Evolutionary conservation across 2,329 filamentous ascomycete species (phyloP).

Genomic region (Microsporum canis): DNA sequence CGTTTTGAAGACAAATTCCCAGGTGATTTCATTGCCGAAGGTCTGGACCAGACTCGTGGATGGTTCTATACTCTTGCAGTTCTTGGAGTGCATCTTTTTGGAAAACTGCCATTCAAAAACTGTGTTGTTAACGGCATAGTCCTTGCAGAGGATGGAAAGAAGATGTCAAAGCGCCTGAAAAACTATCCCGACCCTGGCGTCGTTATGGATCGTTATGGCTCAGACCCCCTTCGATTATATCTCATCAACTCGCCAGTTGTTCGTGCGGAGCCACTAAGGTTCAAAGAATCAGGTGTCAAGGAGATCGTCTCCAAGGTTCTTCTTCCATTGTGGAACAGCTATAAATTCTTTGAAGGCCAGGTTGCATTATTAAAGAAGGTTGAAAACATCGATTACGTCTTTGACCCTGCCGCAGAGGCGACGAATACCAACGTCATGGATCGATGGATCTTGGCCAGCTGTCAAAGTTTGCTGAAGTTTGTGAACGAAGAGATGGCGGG

Average conservation of each 20-base stretch:
- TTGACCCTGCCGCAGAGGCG: constrained; percentile 62
- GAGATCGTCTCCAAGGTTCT: constrained; percentile 89
- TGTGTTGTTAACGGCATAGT: constrained; percentile 96
- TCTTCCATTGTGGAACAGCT: constrained; percentile 88
- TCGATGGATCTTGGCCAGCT: constrained; percentile 85
- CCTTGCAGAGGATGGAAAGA: constrained; percentile 87
- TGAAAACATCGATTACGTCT: constrained; percentile 62
- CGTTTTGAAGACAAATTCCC: constrained; percentile 72
- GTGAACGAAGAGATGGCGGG: constrained; percentile 83
- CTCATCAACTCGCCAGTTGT: constrained; percentile 95
- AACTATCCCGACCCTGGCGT: constrained; percentile 84
- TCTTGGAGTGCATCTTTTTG: constrained; percentile 77
- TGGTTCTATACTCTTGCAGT: constrained; percentile 96
- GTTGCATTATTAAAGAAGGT: constrained; percentile 78
- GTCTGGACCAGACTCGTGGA: constrained; percentile 82
- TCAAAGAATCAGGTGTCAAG: constrained; percentile 86
- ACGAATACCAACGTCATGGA: constrained; percentile 89
- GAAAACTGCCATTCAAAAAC: constrained; percentile 78
- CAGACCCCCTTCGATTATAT: constrained; percentile 86
- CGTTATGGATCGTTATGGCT: constrained; percentile 79
- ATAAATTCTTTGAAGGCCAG: constrained; percentile 91
- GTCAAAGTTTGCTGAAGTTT: constrained; percentile 80
- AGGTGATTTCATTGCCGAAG: constrained; percentile 89
- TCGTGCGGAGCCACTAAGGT: constrained; percentile 75
- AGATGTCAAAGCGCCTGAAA: constrained; percentile 95